phyloP scores from a whole-genome alignment of 2,329 filamentous ascomycete genomes.

The Trichoderma koningii region DNA sequence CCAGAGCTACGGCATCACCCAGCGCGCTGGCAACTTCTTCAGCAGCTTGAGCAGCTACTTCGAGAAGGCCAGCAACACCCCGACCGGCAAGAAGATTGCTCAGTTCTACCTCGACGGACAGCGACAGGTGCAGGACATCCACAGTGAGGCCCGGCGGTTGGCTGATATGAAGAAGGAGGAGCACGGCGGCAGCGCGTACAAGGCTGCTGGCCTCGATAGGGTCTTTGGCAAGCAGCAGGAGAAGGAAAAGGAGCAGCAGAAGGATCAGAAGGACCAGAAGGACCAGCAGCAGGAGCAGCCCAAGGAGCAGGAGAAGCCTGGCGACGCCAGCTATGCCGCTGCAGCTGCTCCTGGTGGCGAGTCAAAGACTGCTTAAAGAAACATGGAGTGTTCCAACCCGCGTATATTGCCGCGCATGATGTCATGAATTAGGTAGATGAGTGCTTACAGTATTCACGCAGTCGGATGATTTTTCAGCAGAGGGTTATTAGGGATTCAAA shows the following conservation, averaged over 20 bases:
- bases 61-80: conserved; percentile 85
- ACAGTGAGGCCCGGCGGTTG: conserved; percentile 83
- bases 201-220: conserved; percentile 59
- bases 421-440: neutral
- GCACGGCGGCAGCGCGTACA: conserved; percentile 60
- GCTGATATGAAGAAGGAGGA: conserved; percentile 81
- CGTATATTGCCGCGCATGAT: neutral
- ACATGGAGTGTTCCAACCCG: too few relatives aligned
- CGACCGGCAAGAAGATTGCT: conserved; percentile 84
- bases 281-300: too few relatives aligned
- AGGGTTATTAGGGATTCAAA: conserved; percentile 21
- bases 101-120: conserved; percentile 83
- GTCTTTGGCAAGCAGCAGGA: conserved; percentile 56
- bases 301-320: too few relatives aligned
- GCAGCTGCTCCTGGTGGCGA: neutral
- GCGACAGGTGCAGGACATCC: conserved; percentile 92
- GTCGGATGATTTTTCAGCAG: neutral
- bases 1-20: conserved; percentile 77
- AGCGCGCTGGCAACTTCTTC: conserved; percentile 66
- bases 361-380: conserved; percentile 20
- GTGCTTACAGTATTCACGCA: neutral
- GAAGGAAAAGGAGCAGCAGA: conserved; percentile 25
- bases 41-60: conserved; percentile 83
- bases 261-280: too few relatives aligned
- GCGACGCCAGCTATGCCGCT: neutral